Evolutionary conservation across 306 rosid genomes (phyloP).

Genomic region (Gleditsia sinensis): DNA sequence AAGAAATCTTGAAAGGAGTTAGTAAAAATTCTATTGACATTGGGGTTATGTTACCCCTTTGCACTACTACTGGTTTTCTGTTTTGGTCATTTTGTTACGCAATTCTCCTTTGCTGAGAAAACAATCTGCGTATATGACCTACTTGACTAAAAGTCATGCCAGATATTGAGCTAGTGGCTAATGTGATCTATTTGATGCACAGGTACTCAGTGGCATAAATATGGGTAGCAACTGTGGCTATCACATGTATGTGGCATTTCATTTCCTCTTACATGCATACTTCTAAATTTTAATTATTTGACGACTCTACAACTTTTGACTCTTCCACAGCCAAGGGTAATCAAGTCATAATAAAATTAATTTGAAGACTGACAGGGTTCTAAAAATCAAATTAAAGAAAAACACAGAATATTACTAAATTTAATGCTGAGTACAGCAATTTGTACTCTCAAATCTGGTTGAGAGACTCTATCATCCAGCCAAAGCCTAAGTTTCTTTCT

Average conservation of each 20-base stretch:
- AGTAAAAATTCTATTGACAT: not conserved
- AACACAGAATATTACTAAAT: too few relatives aligned
- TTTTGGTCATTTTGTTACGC: not conserved
- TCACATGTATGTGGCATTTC: conserved; percentile 56
- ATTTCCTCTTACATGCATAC: not conserved
- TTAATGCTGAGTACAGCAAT: too few relatives aligned
- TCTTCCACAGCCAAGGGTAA: not conserved
- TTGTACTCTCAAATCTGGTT: too few relatives aligned
- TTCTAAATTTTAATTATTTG: not conserved
- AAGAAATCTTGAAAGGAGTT: not conserved
- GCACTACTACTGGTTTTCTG: not conserved
- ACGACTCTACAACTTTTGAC: not conserved
- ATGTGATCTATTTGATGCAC: conserved; percentile 20
- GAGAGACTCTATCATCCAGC: too few relatives aligned
- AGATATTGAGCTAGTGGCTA: not conserved
- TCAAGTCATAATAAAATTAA: not conserved
- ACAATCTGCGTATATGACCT: not conserved
- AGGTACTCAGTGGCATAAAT: conserved; percentile 87
- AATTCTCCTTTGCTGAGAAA: not conserved
- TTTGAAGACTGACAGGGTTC: too few relatives aligned
- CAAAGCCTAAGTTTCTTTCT: too few relatives aligned
- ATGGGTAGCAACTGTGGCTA: conserved; percentile 84
- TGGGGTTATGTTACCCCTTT: not conserved
- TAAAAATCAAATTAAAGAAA: too few relatives aligned
- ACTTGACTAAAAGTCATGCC: not conserved